Evolutionary conservation across 2,329 filamentous ascomycete genomes (phyloP), one percentile per base, ranked within the genome.

Genomic region (Myrmaecium sp.): DNA sequence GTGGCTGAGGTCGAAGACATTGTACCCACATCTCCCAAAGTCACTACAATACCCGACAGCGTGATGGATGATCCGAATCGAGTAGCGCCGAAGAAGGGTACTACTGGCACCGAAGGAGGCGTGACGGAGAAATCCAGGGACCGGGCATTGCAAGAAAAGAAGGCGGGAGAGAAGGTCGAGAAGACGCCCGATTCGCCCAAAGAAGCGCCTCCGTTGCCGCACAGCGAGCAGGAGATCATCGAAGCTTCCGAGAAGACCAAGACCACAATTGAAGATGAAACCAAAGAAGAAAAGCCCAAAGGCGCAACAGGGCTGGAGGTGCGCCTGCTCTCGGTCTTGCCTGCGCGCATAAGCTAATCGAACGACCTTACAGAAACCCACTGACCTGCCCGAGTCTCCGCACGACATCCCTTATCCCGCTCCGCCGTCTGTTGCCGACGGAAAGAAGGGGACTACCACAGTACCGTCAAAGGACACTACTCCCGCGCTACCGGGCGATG

Each of bases 21-120:
- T 22, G 42, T 49, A 3, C 32, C 48, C 0, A 31, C 47, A 35
- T 33, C 49, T 44, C 33, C 44, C 24, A 40, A 41, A n/a, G 26
- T 36, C 10, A 34, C 32, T 16, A 25, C 25, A 11, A 25, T 60
- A 18, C 66, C 70, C 32, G 66, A 92, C 46, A 82, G 84, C 21
- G 82, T 94, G 31, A 94, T 94, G 86, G 79, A 92, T 44, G 84
- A 94, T 50, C 79, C 76, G 35, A 67, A 78, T 46, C 64, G 82
- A 37, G 56, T 66, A 19, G 65, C 69, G 21, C 81, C 84, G 4
- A 84, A 83, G 46, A 67, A 83, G 47, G 86, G 84, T 24, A 91
- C 81, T 2, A 80, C 77, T 4, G 86, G 86, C 20, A 92, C 80
- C 2, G 79, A 84, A 44, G 84, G 83, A 8, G 84, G 86, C 27